These are phyloP conservation scores for Massospora cicadina DNA, from an alignment of 371 early-diverging fungal genomes.

Conservation along the genomic window DNA sequence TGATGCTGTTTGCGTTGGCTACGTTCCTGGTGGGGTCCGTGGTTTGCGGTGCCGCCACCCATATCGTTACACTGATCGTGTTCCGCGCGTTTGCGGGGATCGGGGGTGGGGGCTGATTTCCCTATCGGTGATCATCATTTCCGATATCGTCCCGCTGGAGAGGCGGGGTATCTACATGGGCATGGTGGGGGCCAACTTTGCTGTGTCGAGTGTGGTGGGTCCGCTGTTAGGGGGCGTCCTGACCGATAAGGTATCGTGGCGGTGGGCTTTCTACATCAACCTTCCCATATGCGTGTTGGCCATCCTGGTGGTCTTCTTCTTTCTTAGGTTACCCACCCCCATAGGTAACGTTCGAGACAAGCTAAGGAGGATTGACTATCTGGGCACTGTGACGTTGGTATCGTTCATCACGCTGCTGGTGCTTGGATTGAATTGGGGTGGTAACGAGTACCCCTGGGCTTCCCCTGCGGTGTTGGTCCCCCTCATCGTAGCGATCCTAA, in stretches of 20 bases:
- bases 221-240: constrained; percentile 59
- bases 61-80: constrained; percentile 37
- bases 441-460: constrained; percentile 43
- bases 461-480: constrained; percentile 26
- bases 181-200: constrained; percentile 29
- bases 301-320: constrained; percentile 25
- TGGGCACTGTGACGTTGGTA: not conserved
- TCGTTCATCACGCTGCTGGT: constrained; percentile 7
- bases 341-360: constrained; percentile 23
- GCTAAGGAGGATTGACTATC: constrained; percentile 20
- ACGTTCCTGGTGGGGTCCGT: constrained; percentile 35
- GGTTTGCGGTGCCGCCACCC: constrained; percentile 32
- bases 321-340: constrained; percentile 28
- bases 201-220: constrained; percentile 46
- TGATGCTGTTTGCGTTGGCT: constrained; percentile 30
- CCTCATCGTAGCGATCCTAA: constrained; percentile 38
- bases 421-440: constrained; percentile 15
- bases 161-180: constrained; percentile 33
- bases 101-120: constrained; percentile 65
- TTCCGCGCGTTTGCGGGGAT: constrained; percentile 56
- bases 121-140: constrained; percentile 46
- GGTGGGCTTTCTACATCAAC: constrained; percentile 65
- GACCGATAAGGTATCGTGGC: constrained; percentile 29
- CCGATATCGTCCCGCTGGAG: constrained; percentile 16
- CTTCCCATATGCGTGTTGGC: constrained; percentile 42